Evolutionary conservation across 2,329 filamentous ascomycete species (phyloP).

Genomic region (Stemphylium lycopersici): DNA sequence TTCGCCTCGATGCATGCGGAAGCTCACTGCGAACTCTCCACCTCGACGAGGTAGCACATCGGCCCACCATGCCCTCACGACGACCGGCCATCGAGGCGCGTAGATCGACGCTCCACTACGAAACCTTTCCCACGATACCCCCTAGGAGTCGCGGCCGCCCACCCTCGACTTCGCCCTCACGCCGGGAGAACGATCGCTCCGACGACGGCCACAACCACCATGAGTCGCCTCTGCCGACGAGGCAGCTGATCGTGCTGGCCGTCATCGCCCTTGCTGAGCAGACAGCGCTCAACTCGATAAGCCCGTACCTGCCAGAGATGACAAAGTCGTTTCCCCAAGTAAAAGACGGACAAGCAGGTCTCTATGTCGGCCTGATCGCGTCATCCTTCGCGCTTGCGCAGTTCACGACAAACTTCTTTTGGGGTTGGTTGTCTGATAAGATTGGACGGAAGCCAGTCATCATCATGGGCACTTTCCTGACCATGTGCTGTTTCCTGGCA

Average conservation of each 20-base stretch:
- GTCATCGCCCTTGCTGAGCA: slow-evolving; percentile 91
- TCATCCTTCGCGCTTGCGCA: slow-evolving; percentile 93
- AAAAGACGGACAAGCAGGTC: slow-evolving; percentile 70
- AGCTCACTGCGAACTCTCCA: slow-evolving; percentile 5
- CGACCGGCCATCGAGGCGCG: slow-evolving; percentile 49
- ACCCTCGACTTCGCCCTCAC: slow-evolving; percentile 42
- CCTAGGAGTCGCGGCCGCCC: slow-evolving; percentile 68
- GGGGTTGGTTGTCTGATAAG: slow-evolving; percentile 82
- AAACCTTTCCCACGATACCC: slow-evolving; percentile 79
- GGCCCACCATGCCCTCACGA: slow-evolving; percentile 33
- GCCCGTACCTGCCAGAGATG: slow-evolving; percentile 94
- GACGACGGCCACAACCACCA: slow-evolving; percentile 49
- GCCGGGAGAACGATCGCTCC: slow-evolving; percentile 36
- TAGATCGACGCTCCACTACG: slow-evolving; percentile 70
- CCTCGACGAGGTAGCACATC: slow-evolving; percentile 32
- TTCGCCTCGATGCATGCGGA: slow-evolving; percentile 19
- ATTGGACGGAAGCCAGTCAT: slow-evolving; percentile 84
- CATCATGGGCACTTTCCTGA: slow-evolving; percentile 79
- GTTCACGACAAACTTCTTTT: slow-evolving; percentile 88
- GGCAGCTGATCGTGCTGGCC: slow-evolving; percentile 83
- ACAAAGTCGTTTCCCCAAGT: slow-evolving; percentile 83
- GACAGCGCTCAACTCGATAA: slow-evolving; percentile 95
- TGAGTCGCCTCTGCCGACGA: slow-evolving; percentile 78
- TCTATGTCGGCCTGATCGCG: slow-evolving; percentile 90
- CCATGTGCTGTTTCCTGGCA: slow-evolving; percentile 78